Evolutionary conservation across 2,329 filamentous ascomycete species (phyloP).

Genomic region (Pseudocercospora pini-densiflorae): DNA sequence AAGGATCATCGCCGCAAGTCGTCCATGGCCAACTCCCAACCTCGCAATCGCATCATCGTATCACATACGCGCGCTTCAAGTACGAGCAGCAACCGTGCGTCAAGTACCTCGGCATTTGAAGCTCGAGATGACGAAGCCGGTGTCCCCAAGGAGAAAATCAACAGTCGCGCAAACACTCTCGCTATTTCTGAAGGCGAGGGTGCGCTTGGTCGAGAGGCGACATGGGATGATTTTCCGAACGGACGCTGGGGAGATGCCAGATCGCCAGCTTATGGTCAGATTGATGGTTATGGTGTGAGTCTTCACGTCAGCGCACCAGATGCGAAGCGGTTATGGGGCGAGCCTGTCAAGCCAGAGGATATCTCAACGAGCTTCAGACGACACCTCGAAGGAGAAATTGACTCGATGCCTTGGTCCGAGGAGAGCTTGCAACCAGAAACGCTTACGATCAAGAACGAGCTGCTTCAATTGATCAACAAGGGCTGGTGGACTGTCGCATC

Average conservation of each 20-base stretch:
- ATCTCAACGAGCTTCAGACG: constrained; percentile 80
- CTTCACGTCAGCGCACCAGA: constrained; percentile 87
- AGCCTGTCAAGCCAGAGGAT: constrained; percentile 70
- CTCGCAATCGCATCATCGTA: constrained; percentile 86
- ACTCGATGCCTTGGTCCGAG: constrained; percentile 92
- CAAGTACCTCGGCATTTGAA: constrained; percentile 56
- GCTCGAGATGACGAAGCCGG: constrained; percentile 77
- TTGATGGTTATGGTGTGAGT: constrained; percentile 97
- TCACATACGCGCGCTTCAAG: constrained; percentile 59
- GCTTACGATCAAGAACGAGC: constrained; percentile 73
- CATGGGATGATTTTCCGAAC: constrained; percentile 98
- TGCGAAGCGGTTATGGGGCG: constrained; percentile 83
- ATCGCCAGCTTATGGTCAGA: constrained; percentile 92
- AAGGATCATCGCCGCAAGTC: constrained; percentile 60
- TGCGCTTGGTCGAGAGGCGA: constrained; percentile 86
- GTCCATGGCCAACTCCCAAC: constrained; percentile 81
- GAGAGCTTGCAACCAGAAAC: constrained; percentile 86
- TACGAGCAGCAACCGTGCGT: constrained; percentile 53
- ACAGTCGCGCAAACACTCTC: constrained; percentile 77
- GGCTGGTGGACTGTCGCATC: constrained; percentile 98
- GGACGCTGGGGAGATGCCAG: constrained; percentile 93
- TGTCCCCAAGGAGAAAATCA: constrained; percentile 71
- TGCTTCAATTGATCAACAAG: constrained; percentile 76
- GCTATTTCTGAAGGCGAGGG: constrained; percentile 95
- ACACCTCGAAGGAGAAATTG: constrained; percentile 78